These are phyloP conservation scores for Rhizopogon salebrosus DNA, from an alignment of 768 basidiomycete species.

Conservation along the genomic window DNA sequence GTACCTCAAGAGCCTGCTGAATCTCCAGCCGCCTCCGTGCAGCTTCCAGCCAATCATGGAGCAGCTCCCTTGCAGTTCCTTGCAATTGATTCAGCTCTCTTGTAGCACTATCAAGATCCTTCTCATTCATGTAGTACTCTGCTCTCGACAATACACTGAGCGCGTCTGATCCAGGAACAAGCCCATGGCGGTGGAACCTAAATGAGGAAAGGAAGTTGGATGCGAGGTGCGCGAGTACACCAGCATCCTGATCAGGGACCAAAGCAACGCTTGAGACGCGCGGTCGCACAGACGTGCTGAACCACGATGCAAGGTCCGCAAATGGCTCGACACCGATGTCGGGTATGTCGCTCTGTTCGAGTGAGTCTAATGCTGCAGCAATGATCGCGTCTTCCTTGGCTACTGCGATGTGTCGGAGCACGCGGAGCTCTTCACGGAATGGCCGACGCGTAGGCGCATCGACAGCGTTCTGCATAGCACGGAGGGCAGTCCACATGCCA, in stretches of 20 bases:
- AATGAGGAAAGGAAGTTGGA: slow-evolving; percentile 73
- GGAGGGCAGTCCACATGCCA: slow-evolving; percentile 88
- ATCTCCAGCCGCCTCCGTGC: slow-evolving; percentile 86
- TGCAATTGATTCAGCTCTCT: slow-evolving; percentile 88
- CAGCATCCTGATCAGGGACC: slow-evolving; percentile 87
- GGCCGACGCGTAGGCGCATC: slow-evolving; percentile 65
- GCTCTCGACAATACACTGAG: slow-evolving; percentile 84
- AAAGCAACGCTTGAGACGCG: slow-evolving; percentile 85
- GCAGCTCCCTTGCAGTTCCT: slow-evolving; percentile 69
- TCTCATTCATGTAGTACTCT: slow-evolving; percentile 84
- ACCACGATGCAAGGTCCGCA: slow-evolving; percentile 89
- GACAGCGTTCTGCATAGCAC: slow-evolving; percentile 68
- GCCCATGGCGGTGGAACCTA: slow-evolving; percentile 75
- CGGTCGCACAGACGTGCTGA: slow-evolving; percentile 75
- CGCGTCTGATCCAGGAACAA: slow-evolving; percentile 70
- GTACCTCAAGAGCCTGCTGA: slow-evolving; percentile 84
- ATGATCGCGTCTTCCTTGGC: slow-evolving; percentile 70
- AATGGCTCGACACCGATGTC: slow-evolving; percentile 85
- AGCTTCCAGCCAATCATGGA: slow-evolving; percentile 88
- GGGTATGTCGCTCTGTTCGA: slow-evolving; percentile 68
- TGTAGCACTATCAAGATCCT: slow-evolving; percentile 79
- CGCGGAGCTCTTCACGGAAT: slow-evolving; percentile 86
- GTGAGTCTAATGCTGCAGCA: slow-evolving; percentile 57
- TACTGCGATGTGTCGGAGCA: slow-evolving; percentile 68
- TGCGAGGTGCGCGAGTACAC: slow-evolving; percentile 80